phyloP scores from a whole-genome alignment of 306 rosid genomes.

The Lithocarpus polystachyus region DNA sequence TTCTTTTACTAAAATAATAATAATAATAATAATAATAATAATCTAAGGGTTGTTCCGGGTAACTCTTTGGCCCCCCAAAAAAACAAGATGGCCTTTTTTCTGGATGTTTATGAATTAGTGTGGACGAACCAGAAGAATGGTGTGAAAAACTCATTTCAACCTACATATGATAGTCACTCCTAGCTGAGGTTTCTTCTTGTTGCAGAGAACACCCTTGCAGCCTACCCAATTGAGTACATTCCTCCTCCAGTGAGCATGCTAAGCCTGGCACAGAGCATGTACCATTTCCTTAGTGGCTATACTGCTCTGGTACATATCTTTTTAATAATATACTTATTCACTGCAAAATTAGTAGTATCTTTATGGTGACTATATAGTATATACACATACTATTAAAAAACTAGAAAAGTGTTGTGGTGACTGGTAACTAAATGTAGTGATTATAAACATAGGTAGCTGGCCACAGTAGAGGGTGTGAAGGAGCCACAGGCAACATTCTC shows the following conservation, averaged over 20 bases:
- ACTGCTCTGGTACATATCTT: slow-evolving; percentile 68
- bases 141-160: too few species aligned
- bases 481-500: slow-evolving; percentile 95
- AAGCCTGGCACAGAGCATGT: slow-evolving; percentile 83
- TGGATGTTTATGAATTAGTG: too few species aligned
- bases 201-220: slow-evolving; percentile 81
- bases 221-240: slow-evolving; percentile 85
- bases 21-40: too few species aligned
- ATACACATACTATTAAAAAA: too few species aligned
- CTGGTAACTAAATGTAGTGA: too few species aligned
- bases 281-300: slow-evolving; percentile 92
- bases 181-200: not conserved
- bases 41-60: too few species aligned
- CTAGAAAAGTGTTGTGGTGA: too few species aligned
- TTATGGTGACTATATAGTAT: too few species aligned
- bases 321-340: not conserved
- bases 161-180: not conserved
- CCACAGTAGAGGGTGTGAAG: slow-evolving; percentile 81
- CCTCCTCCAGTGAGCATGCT: slow-evolving; percentile 93
- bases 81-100: too few species aligned
- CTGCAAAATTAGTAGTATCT: not conserved
- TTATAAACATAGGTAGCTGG: slow-evolving; percentile 57
- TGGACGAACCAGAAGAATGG: too few species aligned
- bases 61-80: too few species aligned
- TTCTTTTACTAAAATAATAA: too few species aligned